Evolutionary conservation across 768 basidiomycete species (phyloP).

Genomic region (Fomitopsis serialis): DNA sequence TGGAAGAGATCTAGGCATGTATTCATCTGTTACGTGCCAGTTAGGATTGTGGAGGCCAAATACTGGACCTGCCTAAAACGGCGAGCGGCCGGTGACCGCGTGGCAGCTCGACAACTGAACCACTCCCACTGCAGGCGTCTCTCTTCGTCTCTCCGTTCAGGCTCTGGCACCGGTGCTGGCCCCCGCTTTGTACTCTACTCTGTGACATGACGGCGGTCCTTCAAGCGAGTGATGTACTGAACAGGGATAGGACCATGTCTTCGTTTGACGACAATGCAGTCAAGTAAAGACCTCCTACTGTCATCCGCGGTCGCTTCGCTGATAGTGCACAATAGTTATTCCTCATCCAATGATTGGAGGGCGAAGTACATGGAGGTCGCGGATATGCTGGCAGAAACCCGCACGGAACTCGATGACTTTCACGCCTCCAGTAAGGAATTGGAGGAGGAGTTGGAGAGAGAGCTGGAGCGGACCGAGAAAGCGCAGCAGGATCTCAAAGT

Average conservation of each 20-base stretch:
- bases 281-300: constrained; percentile 34
- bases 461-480: constrained; percentile 84
- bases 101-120: neutral
- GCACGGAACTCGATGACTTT: constrained; percentile 83
- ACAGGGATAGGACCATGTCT: constrained; percentile 51
- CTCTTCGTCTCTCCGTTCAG: constrained; percentile 6
- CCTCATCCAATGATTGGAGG: constrained; percentile 64
- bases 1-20: too few relatives aligned
- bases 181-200: constrained; percentile 8
- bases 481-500: constrained; percentile 74
- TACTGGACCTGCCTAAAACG: neutral
- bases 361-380: constrained; percentile 77
- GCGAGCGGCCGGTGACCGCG: neutral
- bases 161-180: constrained; percentile 2
- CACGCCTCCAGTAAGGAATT: constrained; percentile 85
- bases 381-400: constrained; percentile 80
- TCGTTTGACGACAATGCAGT: constrained; percentile 62
- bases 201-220: constrained; percentile 47
- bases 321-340: constrained; percentile 38
- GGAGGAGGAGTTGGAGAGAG: constrained; percentile 89
- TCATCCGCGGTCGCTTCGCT: constrained; percentile 3
- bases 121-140: neutral
- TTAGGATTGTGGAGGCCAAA: neutral
- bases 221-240: constrained; percentile 50
- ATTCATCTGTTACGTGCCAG: neutral